A percentile compares a stretch with the other conserved stretches of the same genome.
phyloP scores from a whole-genome alignment of 2,329 filamentous ascomycete genomes.

The Penicillium sp. region DNA sequence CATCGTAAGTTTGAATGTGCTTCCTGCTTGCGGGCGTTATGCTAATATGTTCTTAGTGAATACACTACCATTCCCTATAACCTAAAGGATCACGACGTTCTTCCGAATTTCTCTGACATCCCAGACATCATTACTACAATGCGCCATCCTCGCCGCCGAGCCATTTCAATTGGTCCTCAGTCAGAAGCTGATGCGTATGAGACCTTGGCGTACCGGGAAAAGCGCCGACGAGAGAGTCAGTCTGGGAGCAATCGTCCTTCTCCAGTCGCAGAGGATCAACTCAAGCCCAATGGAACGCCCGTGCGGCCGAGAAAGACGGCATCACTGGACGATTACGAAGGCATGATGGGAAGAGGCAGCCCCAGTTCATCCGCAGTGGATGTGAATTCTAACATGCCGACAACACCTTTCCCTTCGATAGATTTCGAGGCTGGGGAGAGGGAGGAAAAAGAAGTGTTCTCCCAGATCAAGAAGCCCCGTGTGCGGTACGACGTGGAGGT shows the following conservation, averaged over 20 bases:
- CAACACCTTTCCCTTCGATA: slow-evolving; percentile 27
- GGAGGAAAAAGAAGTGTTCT: slow-evolving; percentile 79
- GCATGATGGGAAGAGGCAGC: slow-evolving; percentile 69
- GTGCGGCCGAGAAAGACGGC: slow-evolving; percentile 47
- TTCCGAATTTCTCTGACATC: slow-evolving; percentile 85
- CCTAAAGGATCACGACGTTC: slow-evolving; percentile 78
- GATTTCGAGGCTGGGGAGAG: slow-evolving; percentile 41
- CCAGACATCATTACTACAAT: slow-evolving; percentile 79
- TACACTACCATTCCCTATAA: slow-evolving; percentile 80
- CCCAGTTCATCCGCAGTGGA: slow-evolving; percentile 39
- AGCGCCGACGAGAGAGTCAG: slow-evolving; percentile 61
- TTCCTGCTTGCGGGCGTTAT: slow-evolving; percentile 4
- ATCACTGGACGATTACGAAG: slow-evolving; percentile 64
- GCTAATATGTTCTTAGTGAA: slow-evolving; percentile 47
- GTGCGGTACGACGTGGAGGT: slow-evolving; percentile 98
- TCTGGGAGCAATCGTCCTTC: slow-evolving; percentile 40
- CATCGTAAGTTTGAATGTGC: slow-evolving; percentile 58
- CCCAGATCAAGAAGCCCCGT: slow-evolving; percentile 76
- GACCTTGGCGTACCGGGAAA: slow-evolving; percentile 84
- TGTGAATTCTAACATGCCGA: slow-evolving; percentile 30
- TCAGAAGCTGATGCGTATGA: slow-evolving; percentile 97
- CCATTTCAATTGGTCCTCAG: slow-evolving; percentile 88
- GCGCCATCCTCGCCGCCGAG: slow-evolving; percentile 72
- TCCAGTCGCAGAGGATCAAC: slow-evolving; percentile 26
- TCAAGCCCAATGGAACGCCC: slow-evolving; percentile 33